Percentiles rank a stretch among this genome's conserved stretches.
Evolutionary conservation across 768 basidiomycete genomes (phyloP).

Genomic region (Russula sp.): DNA sequence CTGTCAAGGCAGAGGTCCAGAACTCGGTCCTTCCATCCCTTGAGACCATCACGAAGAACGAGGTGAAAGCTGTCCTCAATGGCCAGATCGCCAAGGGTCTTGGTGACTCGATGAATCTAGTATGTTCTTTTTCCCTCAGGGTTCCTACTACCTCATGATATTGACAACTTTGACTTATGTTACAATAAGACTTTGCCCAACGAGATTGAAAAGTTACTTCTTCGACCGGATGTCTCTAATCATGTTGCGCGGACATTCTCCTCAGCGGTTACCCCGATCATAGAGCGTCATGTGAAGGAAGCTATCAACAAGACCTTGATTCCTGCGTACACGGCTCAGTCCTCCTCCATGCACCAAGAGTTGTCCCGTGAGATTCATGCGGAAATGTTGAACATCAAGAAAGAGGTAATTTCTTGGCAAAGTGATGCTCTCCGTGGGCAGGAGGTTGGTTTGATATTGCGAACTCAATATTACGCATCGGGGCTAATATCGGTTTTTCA

Average conservation of each 20-base stretch:
- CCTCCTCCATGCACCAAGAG: constrained; percentile 74
- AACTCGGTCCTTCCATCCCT: constrained; percentile 76
- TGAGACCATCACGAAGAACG: constrained; percentile 73
- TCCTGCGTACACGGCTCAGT: constrained; percentile 68
- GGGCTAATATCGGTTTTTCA: constrained; percentile 26
- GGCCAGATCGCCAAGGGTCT: constrained; percentile 71
- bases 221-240: constrained; percentile 66
- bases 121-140: constrained; percentile 28
- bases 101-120: constrained; percentile 66
- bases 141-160: neutral
- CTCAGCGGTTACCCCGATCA: constrained; percentile 60
- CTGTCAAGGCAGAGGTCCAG: constrained; percentile 79
- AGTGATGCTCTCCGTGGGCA: constrained; percentile 68
- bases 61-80: constrained; percentile 71
- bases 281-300: constrained; percentile 80
- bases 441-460: constrained; percentile 45
- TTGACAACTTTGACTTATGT: constrained; percentile 4
- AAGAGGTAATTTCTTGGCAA: constrained; percentile 77
- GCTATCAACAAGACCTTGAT: constrained; percentile 64
- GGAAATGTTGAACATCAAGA: constrained; percentile 71
- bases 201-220: constrained; percentile 72
- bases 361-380: constrained; percentile 64
- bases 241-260: constrained; percentile 74
- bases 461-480: constrained; percentile 12
- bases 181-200: constrained; percentile 54